Evolutionary conservation across 352 stramenopile genomes (phyloP), one percentile per base, ranked within the genome.

Genomic region (Globisporangium middletonii): DNA sequence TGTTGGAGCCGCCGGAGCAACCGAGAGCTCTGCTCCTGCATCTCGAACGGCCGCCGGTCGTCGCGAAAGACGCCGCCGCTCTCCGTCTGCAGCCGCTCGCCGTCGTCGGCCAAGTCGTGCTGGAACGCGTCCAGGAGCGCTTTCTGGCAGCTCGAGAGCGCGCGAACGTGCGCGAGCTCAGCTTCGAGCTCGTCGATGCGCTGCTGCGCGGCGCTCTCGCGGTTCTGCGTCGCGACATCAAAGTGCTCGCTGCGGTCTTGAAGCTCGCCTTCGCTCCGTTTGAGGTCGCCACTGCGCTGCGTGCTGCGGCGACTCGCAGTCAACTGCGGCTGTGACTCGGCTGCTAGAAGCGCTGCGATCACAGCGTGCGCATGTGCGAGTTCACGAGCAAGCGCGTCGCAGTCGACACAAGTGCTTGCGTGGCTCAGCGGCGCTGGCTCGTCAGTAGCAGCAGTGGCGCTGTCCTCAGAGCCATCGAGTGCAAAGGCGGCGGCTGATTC

Each of bases 201-300:
- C 30, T 63, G 38, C 30, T 57, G 49, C 6, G 56, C 52, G 3
- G 48, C 42, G 9, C 47, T 23, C 27, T 51, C 30, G 30, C 41
- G 49, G 3, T 43, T 55, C 57, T 63, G 50, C 30, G 57, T 50
- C 56, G 51, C 23, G 9, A 44, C 41, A 30, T 79, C 60, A 28
- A 79, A 60, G 33, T 74, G 51, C 50, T 79, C 50, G 28, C 75
- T 72, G 51, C 66, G 71, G 18, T 46, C 15, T 13, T 18, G 41
- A 8, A 1, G 41, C 41, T 38, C 33, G 33, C 11, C 33, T 38
- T 38, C 33, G 33, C 4, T 38, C 33, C 2, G 4, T 7, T 38
- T 9, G 7, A 38, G 33, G 33, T 38, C 33, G 33, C 33, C 33
- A 38, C 8, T 6, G 7, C 33, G 33, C 33, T 38, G 33, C 33